These are phyloP conservation scores for Phytophthora quininea DNA, from an alignment of 352 stramenopile species.

Conservation along the genomic window DNA sequence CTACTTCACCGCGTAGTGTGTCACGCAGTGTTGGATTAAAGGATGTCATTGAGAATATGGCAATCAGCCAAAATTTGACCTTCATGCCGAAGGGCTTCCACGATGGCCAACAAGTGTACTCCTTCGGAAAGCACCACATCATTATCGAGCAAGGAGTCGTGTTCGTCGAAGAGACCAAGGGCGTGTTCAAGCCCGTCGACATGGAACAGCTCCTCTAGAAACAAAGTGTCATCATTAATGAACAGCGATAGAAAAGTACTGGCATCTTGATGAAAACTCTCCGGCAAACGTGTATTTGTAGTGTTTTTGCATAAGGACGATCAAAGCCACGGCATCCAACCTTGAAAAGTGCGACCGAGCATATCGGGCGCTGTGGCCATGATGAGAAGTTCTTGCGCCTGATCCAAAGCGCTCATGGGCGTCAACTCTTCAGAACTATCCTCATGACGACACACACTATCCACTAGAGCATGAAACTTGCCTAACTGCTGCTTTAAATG, in stretches of 20 bases:
- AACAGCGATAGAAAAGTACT: too few relatives aligned
- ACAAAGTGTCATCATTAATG: neutral
- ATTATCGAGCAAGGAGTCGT: slow-evolving; percentile 87
- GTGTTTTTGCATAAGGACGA: neutral
- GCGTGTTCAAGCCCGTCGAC: slow-evolving; percentile 72
- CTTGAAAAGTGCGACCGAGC: slow-evolving; percentile 79
- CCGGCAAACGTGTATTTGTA: neutral
- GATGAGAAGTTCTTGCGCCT: slow-evolving; percentile 84
- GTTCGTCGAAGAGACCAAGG: slow-evolving; percentile 71
- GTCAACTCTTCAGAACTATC: slow-evolving; percentile 17
- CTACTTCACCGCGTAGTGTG: slow-evolving; percentile 26
- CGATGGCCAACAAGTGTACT: slow-evolving; percentile 83
- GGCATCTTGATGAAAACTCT: too few relatives aligned
- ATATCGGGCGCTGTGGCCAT: slow-evolving; percentile 85
- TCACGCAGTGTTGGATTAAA: slow-evolving; percentile 72
- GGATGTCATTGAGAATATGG: slow-evolving; percentile 85
- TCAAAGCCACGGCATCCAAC: slow-evolving; percentile 83
- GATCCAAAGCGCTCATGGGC: slow-evolving; percentile 61
- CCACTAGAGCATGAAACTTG: slow-evolving; percentile 65
- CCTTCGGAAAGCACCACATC: slow-evolving; percentile 82
- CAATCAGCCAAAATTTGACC: slow-evolving; percentile 76
- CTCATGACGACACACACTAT: slow-evolving; percentile 33
- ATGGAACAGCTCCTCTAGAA: slow-evolving; percentile 71
- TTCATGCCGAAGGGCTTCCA: slow-evolving; percentile 83
- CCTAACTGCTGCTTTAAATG: slow-evolving; percentile 61